These are phyloP conservation scores for Plicaturopsis crispa DNA, from an alignment of 768 basidiomycete species.

Conservation along the genomic window DNA sequence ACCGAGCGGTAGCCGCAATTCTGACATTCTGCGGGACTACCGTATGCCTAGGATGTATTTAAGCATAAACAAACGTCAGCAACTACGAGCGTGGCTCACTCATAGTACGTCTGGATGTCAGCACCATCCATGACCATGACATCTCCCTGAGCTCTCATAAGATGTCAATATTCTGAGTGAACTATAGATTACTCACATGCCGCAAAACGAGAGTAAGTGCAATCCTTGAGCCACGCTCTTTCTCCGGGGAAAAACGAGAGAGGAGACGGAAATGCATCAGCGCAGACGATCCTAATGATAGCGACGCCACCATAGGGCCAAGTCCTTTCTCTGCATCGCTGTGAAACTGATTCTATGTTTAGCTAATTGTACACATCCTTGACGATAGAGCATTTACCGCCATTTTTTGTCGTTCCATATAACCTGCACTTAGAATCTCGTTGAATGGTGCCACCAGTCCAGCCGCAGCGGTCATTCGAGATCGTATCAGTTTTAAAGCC, in stretches of 20 bases:
- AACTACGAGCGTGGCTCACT: slow-evolving; percentile 28
- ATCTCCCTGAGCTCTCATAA: slow-evolving; percentile 48
- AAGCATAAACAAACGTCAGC: slow-evolving; percentile 7
- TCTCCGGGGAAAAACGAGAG: slow-evolving; percentile 24
- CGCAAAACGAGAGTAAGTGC: slow-evolving; percentile 53
- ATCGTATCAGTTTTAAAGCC: slow-evolving; percentile 53
- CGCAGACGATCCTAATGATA: slow-evolving; percentile 72
- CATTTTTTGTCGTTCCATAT: slow-evolving; percentile 85
- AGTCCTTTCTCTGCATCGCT: slow-evolving; percentile 72
- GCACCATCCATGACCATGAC: slow-evolving; percentile 72
- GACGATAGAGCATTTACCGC: slow-evolving; percentile 40
- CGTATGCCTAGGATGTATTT: slow-evolving; percentile 54
- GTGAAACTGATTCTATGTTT: slow-evolving; percentile 58
- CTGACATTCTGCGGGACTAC: slow-evolving; percentile 70
- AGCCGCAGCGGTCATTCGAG: slow-evolving; percentile 43
- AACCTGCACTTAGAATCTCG: slow-evolving; percentile 74
- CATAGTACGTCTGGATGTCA: slow-evolving; percentile 59
- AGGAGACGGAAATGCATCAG: slow-evolving; percentile 71
- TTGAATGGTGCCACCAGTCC: slow-evolving; percentile 43
- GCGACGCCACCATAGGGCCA: slow-evolving; percentile 64
- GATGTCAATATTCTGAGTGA: slow-evolving; percentile 3
- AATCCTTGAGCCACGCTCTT: slow-evolving; percentile 24
- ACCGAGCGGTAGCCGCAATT: slow-evolving; percentile 74
- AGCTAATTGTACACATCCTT: too few relatives aligned
- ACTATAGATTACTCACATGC: slow-evolving; percentile 40